Evolutionary conservation across 495 filamentous ascomycete species (phyloP), one percentile per base, ranked within the genome.

Genomic region (Aspergillus homomorphus): DNA sequence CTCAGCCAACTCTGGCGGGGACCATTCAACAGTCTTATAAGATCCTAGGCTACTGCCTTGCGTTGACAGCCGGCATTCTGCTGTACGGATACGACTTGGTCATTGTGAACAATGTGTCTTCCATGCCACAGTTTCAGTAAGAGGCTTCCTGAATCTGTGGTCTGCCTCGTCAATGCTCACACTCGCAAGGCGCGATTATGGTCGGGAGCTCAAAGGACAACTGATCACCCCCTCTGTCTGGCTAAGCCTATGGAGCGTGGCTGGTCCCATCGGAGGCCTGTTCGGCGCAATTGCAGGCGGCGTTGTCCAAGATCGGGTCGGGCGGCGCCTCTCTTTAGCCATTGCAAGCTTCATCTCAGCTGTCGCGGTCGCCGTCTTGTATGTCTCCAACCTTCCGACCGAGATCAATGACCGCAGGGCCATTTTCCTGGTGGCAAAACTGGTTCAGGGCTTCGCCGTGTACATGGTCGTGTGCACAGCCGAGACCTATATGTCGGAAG

Each of bases 31-130:
- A 52, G n/a, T 60, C 54, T n/a, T 65, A 62, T 0, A 66, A 61
- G 24, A 64, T 71, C 1, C 59, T 68, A 6, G 58, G 52, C 1
- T 73, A 73, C 49, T 69, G 65, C 55, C 58, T 75, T 0, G 69
- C 69, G 0, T 45, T 73, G 21, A 66, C 69, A 14, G 68, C 67
- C 0, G 70, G 69, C 0, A 73, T 75, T 16, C 59, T 80, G n/a
- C 68, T 79, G 5, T 79, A 76, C 45, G 78, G 78, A 45, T 80
- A 77, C 61, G 78, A 80, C 41, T 61, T 74, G n/a, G 77, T 74
- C n/a, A 75, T 80, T 23, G 76, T 80, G 22, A 73, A 72, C 8
- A 73, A 70, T 45, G 71, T 77, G 4, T 72, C 77, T n/a, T 72
- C 74, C 4, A 76, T 80, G 71, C 73, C 74, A 28, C 62, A 64